These are phyloP conservation scores for Colletotrichum echinochloae DNA, from an alignment of 2,329 filamentous ascomycete genomes.

Conservation along the genomic window DNA sequence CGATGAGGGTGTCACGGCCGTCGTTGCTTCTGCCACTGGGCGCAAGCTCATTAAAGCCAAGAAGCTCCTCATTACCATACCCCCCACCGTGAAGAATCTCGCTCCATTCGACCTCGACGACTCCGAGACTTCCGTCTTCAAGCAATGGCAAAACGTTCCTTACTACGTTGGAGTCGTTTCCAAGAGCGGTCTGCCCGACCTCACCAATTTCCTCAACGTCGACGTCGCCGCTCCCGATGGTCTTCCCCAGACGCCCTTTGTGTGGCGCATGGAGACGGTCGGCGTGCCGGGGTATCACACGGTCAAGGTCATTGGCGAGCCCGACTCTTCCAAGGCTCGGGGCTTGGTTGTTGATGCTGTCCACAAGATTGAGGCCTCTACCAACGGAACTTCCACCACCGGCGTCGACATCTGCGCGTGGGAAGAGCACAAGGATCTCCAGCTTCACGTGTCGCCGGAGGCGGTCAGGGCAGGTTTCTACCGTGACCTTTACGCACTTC, in stretches of 20 bases:
- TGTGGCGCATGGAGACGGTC: conserved; percentile 40
- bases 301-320: conserved; percentile 42
- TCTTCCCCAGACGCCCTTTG: conserved; percentile 39
- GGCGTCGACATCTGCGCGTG: conserved; percentile 24
- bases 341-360: conserved; percentile 25
- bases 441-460: conserved; percentile 37
- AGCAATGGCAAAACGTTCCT: conserved; percentile 32
- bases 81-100: conserved; percentile 45
- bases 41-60: conserved; percentile 48
- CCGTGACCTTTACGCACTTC: conserved; percentile 33
- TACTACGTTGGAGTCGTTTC: conserved; percentile 35
- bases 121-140: conserved; percentile 44
- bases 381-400: conserved; percentile 18
- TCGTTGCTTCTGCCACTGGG: conserved; percentile 45
- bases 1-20: conserved; percentile 41
- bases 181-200: conserved; percentile 26
- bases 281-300: conserved; percentile 42
- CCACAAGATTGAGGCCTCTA: conserved; percentile 10
- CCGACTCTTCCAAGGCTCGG: conserved; percentile 28
- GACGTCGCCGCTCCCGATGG: conserved; percentile 31
- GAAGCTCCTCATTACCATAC: conserved; percentile 47
- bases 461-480: conserved; percentile 38
- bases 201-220: conserved; percentile 40
- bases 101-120: conserved; percentile 45
- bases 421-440: conserved; percentile 33